A percentile compares a stretch with the other conserved stretches of the same genome.
phyloP scores from a whole-genome alignment of 208 protist genomes.

The Trichomonas vaginalis region DNA sequence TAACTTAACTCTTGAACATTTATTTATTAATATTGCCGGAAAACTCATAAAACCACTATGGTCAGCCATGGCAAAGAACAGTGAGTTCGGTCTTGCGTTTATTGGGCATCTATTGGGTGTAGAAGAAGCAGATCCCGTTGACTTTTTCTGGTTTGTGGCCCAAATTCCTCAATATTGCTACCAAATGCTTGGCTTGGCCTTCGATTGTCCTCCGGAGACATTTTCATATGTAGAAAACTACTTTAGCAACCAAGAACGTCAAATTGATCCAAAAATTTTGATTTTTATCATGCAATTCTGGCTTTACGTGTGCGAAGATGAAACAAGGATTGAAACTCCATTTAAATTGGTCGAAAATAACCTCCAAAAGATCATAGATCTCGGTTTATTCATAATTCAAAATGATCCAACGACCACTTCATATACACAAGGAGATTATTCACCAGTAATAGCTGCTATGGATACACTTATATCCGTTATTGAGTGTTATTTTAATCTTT shows the following conservation, averaged over 20 bases:
- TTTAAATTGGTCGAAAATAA: background rate
- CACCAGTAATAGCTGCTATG: background rate
- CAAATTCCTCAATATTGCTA: background rate
- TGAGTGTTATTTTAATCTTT: background rate
- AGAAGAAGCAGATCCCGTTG: background rate
- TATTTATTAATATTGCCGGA: background rate
- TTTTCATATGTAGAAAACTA: background rate
- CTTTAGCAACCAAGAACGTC: background rate
- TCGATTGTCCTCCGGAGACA: background rate
- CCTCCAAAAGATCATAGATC: background rate
- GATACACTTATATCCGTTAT: background rate
- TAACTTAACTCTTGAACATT: background rate
- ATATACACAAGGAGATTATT: background rate
- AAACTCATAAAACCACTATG: background rate
- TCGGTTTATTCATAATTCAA: background rate
- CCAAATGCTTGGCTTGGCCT: background rate
- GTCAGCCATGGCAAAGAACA: background rate
- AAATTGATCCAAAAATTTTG: too few species aligned
- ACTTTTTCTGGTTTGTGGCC: background rate
- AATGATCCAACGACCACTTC: background rate
- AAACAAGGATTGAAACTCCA: background rate
- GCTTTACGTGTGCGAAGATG: background rate
- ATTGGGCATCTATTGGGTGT: background rate
- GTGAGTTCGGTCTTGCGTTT: background rate
- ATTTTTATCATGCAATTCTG: background rate